Conservation (phyloP, 306 rosid genomes). For the Rosa multiflora region DNA sequence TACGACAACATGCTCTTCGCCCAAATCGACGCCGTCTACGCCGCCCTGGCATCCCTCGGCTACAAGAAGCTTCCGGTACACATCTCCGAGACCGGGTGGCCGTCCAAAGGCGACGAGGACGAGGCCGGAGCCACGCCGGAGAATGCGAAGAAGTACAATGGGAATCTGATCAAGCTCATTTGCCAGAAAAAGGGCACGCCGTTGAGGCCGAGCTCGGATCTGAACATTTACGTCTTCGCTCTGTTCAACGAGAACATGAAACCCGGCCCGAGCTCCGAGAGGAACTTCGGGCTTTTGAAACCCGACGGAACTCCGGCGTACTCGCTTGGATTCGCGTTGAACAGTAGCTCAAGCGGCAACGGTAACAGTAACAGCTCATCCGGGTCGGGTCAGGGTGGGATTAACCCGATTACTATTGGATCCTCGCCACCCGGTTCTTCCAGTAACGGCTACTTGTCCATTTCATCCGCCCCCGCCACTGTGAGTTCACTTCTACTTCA, state of each 20-base stretch:
- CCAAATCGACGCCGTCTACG: constrained; percentile 90
- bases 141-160: constrained; percentile 87
- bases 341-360: constrained; percentile 25
- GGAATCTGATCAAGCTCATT: constrained; percentile 62
- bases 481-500: constrained; percentile 36
- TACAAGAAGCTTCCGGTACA: constrained; percentile 74
- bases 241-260: constrained; percentile 93
- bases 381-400: constrained; percentile 14
- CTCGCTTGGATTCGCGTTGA: constrained; percentile 41
- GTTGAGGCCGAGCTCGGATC: constrained; percentile 59
- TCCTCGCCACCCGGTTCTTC: constrained; percentile 44
- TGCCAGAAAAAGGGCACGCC: constrained; percentile 74
- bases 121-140: constrained; percentile 81
- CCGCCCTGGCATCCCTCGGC: constrained; percentile 55
- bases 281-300: constrained; percentile 88
- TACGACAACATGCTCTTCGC: constrained; percentile 95
- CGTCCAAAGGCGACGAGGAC: constrained; percentile 84
- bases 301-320: constrained; percentile 84
- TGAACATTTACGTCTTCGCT: constrained; percentile 89
- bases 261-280: constrained; percentile 91
- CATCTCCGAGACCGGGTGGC: constrained; percentile 98
- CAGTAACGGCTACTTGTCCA: constrained; percentile 69
- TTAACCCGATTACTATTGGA: constrained; percentile 13
- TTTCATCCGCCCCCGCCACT: constrained; percentile 56
- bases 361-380: neutral